Evolutionary conservation across 306 rosid species (phyloP).

Genomic region (Gastrolobium villosum): DNA sequence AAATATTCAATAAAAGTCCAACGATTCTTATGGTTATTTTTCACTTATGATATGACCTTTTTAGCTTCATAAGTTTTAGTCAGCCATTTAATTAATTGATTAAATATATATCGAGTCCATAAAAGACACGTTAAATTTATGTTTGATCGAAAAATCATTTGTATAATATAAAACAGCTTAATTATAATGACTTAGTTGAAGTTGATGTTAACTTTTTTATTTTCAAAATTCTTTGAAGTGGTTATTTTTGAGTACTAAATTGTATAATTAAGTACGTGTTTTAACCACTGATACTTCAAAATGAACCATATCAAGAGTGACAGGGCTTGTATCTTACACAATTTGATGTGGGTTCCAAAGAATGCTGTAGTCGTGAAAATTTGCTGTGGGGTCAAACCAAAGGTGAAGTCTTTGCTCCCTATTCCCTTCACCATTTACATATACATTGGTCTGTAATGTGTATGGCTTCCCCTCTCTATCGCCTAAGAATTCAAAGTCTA

Average conservation of each 20-base stretch:
- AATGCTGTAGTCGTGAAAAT: conserved; percentile 59
- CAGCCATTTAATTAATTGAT: too few relatives aligned
- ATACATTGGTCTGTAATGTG: conserved; percentile 68
- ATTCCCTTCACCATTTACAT: conserved; percentile 51
- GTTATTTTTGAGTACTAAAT: not conserved
- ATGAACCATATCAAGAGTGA: not conserved
- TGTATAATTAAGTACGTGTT: not conserved
- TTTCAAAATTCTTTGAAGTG: not conserved
- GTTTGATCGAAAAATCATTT: not conserved
- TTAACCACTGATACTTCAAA: not conserved
- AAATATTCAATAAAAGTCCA: too few relatives aligned
- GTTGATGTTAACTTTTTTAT: too few relatives aligned
- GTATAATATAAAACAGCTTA: too few relatives aligned
- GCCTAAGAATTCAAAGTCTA: conserved; percentile 78
- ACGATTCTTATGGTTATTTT: too few relatives aligned
- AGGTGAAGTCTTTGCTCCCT: conserved; percentile 67
- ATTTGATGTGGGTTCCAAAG: conserved; percentile 74
- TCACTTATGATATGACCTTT: too few relatives aligned
- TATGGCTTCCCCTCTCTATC: conserved; percentile 55
- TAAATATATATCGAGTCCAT: not conserved
- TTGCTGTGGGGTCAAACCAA: conserved; percentile 71
- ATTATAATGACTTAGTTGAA: too few relatives aligned
- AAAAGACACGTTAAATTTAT: not conserved
- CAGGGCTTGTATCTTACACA: conserved; percentile 54
- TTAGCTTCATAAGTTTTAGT: too few relatives aligned